phyloP scores from a whole-genome alignment of 2,329 filamentous ascomycete genomes.

The Herpotrichia juniperi region DNA sequence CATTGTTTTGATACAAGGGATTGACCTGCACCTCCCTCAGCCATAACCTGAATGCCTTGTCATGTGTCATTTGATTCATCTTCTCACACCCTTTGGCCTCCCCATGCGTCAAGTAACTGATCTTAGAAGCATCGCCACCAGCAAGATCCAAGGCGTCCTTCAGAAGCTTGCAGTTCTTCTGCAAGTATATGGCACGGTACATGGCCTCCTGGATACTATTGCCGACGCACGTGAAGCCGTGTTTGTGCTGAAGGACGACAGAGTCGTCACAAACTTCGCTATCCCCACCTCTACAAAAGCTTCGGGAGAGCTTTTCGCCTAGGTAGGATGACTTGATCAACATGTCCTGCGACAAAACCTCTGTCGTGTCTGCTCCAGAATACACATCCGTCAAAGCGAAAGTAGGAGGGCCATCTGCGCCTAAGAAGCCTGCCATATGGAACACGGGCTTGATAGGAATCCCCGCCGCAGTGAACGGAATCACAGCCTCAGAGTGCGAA shows the following conservation, averaged over 20 bases:
- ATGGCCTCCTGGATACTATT: constrained; percentile 48
- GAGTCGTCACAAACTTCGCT: constrained; percentile 19
- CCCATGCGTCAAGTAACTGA: constrained; percentile 43
- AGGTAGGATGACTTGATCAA: constrained; percentile 30
- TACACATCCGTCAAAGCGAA: constrained; percentile 35
- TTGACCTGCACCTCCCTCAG: constrained; percentile 45
- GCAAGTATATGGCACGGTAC: constrained; percentile 49
- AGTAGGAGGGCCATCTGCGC: constrained; percentile 16
- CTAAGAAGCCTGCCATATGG: constrained; percentile 52
- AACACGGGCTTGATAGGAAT: constrained; percentile 37
- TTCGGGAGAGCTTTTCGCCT: constrained; percentile 28
- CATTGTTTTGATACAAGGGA: constrained; percentile 45
- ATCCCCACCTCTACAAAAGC: neutral
- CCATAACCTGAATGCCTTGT: constrained; percentile 50
- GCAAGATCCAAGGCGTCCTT: constrained; percentile 38
- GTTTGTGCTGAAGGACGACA: constrained; percentile 49
- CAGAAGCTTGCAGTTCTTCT: constrained; percentile 40
- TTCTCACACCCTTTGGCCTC: constrained; percentile 41
- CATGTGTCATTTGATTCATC: constrained; percentile 38
- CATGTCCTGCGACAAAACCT: constrained; percentile 26
- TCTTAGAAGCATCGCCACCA: constrained; percentile 30
- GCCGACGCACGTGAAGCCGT: constrained; percentile 51
- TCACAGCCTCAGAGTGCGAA: constrained; percentile 46
- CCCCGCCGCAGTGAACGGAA: constrained; percentile 46
- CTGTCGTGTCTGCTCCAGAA: neutral